These are phyloP conservation scores for Domatiomyces catenatus DNA, from an alignment of 2,329 filamentous ascomycete genomes.

Conservation along the genomic window DNA sequence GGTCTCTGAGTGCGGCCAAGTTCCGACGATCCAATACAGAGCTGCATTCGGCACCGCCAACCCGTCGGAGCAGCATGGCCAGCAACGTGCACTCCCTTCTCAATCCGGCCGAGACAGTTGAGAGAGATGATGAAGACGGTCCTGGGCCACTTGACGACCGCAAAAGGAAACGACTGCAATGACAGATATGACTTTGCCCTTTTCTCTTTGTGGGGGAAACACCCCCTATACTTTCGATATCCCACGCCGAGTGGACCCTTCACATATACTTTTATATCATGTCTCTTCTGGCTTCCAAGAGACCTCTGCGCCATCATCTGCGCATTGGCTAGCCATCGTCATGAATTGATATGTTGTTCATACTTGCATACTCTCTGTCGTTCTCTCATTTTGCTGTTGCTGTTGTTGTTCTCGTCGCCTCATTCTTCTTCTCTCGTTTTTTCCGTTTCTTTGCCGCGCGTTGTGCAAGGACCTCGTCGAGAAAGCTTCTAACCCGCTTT, in stretches of 20 bases:
- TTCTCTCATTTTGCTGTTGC: not conserved
- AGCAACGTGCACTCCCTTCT: slow-evolving; percentile 53
- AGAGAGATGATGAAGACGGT: slow-evolving; percentile 47
- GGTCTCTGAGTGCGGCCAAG: slow-evolving; percentile 10
- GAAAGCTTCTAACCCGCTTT: slow-evolving; percentile 13
- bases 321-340: not conserved
- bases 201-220: not conserved
- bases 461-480: slow-evolving; percentile 15
- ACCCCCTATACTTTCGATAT: not conserved
- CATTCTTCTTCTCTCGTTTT: slow-evolving; percentile 10
- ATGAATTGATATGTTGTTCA: not conserved
- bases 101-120: slow-evolving; percentile 53
- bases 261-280: not conserved
- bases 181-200: slow-evolving; percentile 9
- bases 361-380: not conserved
- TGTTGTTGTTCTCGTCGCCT: not conserved
- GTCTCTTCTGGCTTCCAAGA: not conserved
- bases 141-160: slow-evolving; percentile 37
- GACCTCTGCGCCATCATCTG: not conserved
- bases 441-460: slow-evolving; percentile 15
- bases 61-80: slow-evolving; percentile 54
- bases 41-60: slow-evolving; percentile 42
- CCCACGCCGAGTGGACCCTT: not conserved
- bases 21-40: slow-evolving; percentile 14
- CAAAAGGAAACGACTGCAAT: slow-evolving; percentile 44